A percentile compares a stretch with the other conserved stretches of the same genome.
phyloP scores from a whole-genome alignment of 352 stramenopile species.

The Pythium oligandrum region DNA sequence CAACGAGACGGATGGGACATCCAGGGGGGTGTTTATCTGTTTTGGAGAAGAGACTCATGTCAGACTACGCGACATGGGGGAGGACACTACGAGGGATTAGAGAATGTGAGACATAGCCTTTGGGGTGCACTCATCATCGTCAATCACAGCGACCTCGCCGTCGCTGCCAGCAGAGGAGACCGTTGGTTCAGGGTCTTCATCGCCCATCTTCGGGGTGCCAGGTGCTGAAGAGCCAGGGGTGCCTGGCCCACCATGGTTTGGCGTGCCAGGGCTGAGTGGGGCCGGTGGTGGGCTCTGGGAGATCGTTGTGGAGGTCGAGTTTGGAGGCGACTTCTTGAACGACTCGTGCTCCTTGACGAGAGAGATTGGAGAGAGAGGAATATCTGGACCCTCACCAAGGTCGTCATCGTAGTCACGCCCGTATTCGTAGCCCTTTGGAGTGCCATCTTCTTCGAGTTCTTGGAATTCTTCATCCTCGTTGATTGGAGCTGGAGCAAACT shows the following conservation, averaged over 20 bases:
- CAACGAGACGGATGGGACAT: too few species aligned
- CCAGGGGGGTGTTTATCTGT: too few species aligned
- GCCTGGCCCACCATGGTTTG: constrained; percentile 1
- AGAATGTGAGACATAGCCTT: constrained; percentile 12
- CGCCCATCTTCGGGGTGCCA: background rate
- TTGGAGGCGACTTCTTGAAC: background rate
- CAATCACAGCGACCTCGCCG: background rate
- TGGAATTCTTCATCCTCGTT: constrained; percentile 56
- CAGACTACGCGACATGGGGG: too few species aligned
- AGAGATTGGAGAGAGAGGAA: constrained; percentile 9
- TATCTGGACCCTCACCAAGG: constrained; percentile 3
- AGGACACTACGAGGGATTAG: background rate
- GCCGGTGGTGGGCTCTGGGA: too few species aligned
- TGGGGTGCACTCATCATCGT: constrained; percentile 6
- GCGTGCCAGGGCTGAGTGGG: constrained; percentile 6
- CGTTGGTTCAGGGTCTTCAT: background rate
- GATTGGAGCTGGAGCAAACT: constrained; percentile 53
- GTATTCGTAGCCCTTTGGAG: constrained; percentile 13
- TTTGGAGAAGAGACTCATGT: too few species aligned
- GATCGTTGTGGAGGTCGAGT: background rate
- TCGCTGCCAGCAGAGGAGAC: background rate
- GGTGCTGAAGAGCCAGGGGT: background rate
- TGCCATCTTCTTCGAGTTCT: constrained; percentile 30
- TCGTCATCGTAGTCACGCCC: constrained; percentile 16
- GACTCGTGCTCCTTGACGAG: constrained; percentile 11